Base-by-base conservation (phyloP, 225 moss, liverwort and hornwort genomes). In the Straminergon stramineum region DNA sequence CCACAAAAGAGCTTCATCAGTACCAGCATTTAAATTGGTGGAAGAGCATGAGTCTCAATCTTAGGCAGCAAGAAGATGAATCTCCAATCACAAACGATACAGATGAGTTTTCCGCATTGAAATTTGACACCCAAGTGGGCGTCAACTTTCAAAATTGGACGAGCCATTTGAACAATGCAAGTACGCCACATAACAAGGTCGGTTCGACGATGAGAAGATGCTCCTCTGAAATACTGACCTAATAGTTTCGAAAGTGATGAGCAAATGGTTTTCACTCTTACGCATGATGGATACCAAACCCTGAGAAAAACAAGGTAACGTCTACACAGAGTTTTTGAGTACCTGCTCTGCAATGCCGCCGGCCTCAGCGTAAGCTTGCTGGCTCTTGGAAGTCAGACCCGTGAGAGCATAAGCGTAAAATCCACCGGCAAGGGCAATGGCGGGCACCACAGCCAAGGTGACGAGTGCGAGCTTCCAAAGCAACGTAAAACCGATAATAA, bases 381-480 rank as follows among this genome's bases (percentile, higher is more conserved):
- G 87, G 43, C 95, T 95, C 85, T 83, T 95, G 48, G 93, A 88
- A 34, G 95, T 94, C 45, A 95, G 91, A 19, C 90, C 89, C 28
- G 96, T 95, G 37, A 97, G 93, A 12, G 90, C 79, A 34, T 41
- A 90, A 8, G 94, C 91, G 82, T 96, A 96, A 7, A 81, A 19
- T 39, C 93, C 96, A 69, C 97, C 99, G 13, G 97, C 95, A 13
- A 91, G 17, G 24, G 96, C 96, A 28, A 97, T 96, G 81, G 85
- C 84, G 48, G 99, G 99, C 31, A 97, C 96, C 21, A 96, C 92
- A 45, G 96, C 96, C 41, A 99, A 88, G 17, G 97, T 97, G 65
- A 97, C 95, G 37, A 93, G 78, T 6, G 96, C 97, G 65, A 99
- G 94, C 90, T 95, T 95, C 97, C 97, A 96, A 30, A 95, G 81